Evolutionary conservation across 1,139 yeast species (phyloP).

Genomic region (Suhomyces maxii): DNA sequence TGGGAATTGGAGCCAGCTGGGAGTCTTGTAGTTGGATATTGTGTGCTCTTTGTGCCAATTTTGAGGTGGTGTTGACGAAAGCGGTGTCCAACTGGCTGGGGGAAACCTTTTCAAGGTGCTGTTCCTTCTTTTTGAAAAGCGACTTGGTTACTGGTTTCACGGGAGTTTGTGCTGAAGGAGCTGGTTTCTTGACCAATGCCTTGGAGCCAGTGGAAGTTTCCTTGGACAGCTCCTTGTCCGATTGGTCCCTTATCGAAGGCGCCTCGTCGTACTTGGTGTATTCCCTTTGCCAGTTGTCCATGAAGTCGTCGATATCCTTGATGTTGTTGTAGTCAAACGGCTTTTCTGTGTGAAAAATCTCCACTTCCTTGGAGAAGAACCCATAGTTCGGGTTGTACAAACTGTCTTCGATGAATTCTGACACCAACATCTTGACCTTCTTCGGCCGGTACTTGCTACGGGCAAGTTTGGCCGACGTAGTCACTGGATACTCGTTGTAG

Average conservation of each 20-base stretch:
- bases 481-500: slow-evolving; percentile 38
- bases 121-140: slow-evolving; percentile 45
- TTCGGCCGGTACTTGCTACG: slow-evolving; percentile 54
- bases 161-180: not conserved
- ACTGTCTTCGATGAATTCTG: slow-evolving; percentile 85
- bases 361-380: slow-evolving; percentile 75
- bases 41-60: slow-evolving; percentile 37
- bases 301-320: slow-evolving; percentile 66
- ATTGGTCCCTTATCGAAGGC: not conserved
- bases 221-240: too few species aligned
- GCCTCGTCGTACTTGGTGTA: slow-evolving; percentile 59
- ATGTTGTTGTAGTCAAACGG: slow-evolving; percentile 64
- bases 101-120: slow-evolving; percentile 10
- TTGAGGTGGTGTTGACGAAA: slow-evolving; percentile 10
- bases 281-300: slow-evolving; percentile 68
- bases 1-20: slow-evolving; percentile 9
- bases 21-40: slow-evolving; percentile 32
- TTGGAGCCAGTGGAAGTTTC: not conserved
- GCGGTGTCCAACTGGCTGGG: slow-evolving; percentile 7
- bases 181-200: not conserved
- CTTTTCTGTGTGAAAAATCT: slow-evolving; percentile 64
- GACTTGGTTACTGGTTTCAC: not conserved
- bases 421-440: slow-evolving; percentile 64
- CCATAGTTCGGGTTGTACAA: slow-evolving; percentile 81
- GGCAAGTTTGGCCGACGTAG: slow-evolving; percentile 48